These are phyloP conservation scores for Mortierella sp. DNA, from an alignment of 371 early-diverging fungal species.

Conservation along the genomic window DNA sequence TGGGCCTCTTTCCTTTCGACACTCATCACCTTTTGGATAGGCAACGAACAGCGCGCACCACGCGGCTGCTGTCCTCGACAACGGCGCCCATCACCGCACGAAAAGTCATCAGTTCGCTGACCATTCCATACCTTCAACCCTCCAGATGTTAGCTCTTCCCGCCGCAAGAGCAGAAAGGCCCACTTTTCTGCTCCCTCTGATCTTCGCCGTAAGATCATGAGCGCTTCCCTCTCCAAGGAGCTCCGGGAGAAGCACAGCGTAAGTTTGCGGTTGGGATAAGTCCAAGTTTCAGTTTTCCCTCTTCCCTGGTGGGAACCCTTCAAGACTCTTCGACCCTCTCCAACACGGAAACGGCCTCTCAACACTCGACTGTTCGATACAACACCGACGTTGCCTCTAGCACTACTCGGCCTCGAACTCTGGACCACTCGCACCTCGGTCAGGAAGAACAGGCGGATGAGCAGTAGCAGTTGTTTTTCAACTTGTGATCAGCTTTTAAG, in stretches of 20 bases:
- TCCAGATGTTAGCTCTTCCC: slow-evolving; percentile 92
- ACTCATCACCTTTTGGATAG: not conserved
- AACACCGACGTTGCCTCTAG: not conserved
- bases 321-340: not conserved
- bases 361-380: slow-evolving; percentile 2
- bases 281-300: slow-evolving; percentile 25
- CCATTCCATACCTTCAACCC: slow-evolving; percentile 19
- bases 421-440: not conserved
- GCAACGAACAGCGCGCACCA: not conserved
- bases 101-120: slow-evolving; percentile 18
- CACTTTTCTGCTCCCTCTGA: slow-evolving; percentile 98
- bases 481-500: not conserved
- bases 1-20: not conserved
- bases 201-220: slow-evolving; percentile 97
- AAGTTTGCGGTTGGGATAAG: slow-evolving; percentile 62
- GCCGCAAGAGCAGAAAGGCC: slow-evolving; percentile 97
- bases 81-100: not conserved
- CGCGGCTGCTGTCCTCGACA: not conserved
- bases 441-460: not conserved
- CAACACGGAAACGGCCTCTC: not conserved
- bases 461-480: not conserved
- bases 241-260: slow-evolving; percentile 97
- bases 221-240: slow-evolving; percentile 97
- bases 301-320: slow-evolving; percentile 19
- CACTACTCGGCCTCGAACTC: not conserved